Percentiles rank a stretch among this genome's conserved stretches.
Conservation (phyloP, 768 basidiomycete genomes). For the Xerocomus brunneocitrinus region DNA sequence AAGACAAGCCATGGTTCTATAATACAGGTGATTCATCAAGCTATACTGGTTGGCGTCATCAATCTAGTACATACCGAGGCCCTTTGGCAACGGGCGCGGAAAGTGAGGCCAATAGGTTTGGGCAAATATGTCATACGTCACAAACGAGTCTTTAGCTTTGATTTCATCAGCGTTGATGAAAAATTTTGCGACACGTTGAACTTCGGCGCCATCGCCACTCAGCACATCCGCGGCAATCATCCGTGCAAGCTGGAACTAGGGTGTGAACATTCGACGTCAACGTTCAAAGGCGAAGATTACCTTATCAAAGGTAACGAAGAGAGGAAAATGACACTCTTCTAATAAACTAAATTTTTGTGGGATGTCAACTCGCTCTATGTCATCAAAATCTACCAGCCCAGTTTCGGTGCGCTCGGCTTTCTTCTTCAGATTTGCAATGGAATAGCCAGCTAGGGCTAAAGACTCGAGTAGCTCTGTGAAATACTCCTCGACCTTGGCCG, state of each 20-base stretch:
- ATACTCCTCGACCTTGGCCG: constrained; percentile 66
- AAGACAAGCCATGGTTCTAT: constrained; percentile 61
- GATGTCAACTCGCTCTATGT: constrained; percentile 26
- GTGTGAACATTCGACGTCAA: neutral
- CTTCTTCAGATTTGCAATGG: constrained; percentile 19
- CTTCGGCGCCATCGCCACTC: constrained; percentile 2
- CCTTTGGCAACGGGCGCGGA: constrained; percentile 45
- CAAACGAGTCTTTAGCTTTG: constrained; percentile 20
- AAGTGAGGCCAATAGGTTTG: constrained; percentile 58
- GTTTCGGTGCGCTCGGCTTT: constrained; percentile 15
- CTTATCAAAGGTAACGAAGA: constrained; percentile 64
- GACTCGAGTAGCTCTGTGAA: constrained; percentile 50
- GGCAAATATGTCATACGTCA: constrained; percentile 49
- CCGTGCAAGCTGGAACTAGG: constrained; percentile 15
- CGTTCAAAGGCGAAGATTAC: constrained; percentile 30
- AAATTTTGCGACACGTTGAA: constrained; percentile 1
- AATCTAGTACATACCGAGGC: constrained; percentile 40
- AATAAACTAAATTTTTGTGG: constrained; percentile 54
- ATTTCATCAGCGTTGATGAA: constrained; percentile 15
- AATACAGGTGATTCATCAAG: neutral
- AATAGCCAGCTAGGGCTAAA: constrained; percentile 33
- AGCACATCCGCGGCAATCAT: constrained; percentile 27
- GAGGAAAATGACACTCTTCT: constrained; percentile 57
- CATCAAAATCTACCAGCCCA: constrained; percentile 32
- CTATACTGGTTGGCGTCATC: neutral